phyloP scores from a whole-genome alignment of 2,329 filamentous ascomycete genomes.

The Monilinia vaccinii-corymbosi region DNA sequence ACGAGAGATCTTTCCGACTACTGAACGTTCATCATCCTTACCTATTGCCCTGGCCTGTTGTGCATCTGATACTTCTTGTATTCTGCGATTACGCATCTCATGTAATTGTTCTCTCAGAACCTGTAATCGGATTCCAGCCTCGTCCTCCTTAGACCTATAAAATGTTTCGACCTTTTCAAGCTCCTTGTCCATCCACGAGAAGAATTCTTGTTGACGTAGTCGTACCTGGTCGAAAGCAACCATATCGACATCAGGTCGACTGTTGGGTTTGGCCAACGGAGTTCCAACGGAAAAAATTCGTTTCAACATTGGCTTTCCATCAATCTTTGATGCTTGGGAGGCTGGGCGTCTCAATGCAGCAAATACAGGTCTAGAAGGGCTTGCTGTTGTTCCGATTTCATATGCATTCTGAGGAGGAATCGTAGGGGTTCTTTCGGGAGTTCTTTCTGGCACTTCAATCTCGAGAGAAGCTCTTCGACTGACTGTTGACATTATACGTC shows the following conservation, averaged over 20 bases:
- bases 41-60: conserved; percentile 20
- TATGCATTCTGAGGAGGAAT: conserved; percentile 31
- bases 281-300: conserved; percentile 24
- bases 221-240: conserved; percentile 57
- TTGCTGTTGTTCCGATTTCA: conserved; percentile 34
- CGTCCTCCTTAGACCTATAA: conserved; percentile 79
- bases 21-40: conserved; percentile 16
- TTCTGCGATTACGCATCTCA: conserved; percentile 79
- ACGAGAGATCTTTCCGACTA: conserved; percentile 14
- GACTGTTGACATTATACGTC: not conserved
- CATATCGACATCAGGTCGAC: conserved; percentile 39
- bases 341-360: conserved; percentile 18
- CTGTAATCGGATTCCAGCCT: conserved; percentile 64
- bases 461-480: not conserved
- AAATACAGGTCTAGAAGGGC: conserved; percentile 22
- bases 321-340: conserved; percentile 13
- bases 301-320: conserved; percentile 19
- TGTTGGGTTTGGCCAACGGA: conserved; percentile 33
- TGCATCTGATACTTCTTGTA: conserved; percentile 51
- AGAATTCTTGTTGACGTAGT: conserved; percentile 74
- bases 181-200: conserved; percentile 72
- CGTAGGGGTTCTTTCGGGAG: not conserved
- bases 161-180: conserved; percentile 88
- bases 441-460: not conserved
- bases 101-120: conserved; percentile 77